Evolutionary conservation across 1,139 yeast species (phyloP), one percentile per base, ranked within the genome.

Genomic region (Protomyces macrosporus): DNA sequence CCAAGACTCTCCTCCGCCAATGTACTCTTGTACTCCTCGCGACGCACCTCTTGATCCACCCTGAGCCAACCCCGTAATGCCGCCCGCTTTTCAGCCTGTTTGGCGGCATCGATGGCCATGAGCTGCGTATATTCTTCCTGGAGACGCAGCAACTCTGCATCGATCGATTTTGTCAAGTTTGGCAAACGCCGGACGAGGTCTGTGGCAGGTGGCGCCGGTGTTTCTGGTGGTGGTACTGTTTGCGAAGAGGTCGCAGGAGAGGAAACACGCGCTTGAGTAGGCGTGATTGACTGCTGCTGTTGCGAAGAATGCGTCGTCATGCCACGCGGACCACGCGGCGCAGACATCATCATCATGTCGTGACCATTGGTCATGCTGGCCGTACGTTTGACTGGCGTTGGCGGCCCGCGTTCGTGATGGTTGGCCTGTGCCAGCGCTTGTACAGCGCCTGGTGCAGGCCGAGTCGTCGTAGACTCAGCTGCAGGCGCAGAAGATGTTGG

Each of bases 1-100:
- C 48, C 48, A 16, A 42, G 48, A 42, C 48, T 42, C 32, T 37
- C 40, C 35, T 52, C 56, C 9, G 62, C 62, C n/a, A 58, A 56
- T 14, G 53, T 50, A 16, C 56, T 51, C 35, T 58, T 58, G 36
- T 58, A 52, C 37, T 37, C 62, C 33, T 58, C 62, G 45, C 62
- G 39, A 4, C 36, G 35, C 14, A 56, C 40, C 12, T 58, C 62
- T 30, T 51, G 56, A 23, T 58, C 62, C 10, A 14, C 6, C 6
- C 32, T 39, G 9, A 14, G 14, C 62, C 62, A 58, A 10, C 33
- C 45, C 7, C 62, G 52, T 35, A 40, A 35, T 30, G 51, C 32
- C 7, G 14, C 40, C 6, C 62, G 55, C 32, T 33, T 9, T 16
- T 52, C 56, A 7, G 62, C 51, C 53, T 58, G 62, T 23, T 34